Percentiles rank a stretch among this genome's conserved stretches.
Evolutionary conservation across 192 early-diverging fungal genomes (phyloP).

Genomic region (Spinellus fusiger): DNA sequence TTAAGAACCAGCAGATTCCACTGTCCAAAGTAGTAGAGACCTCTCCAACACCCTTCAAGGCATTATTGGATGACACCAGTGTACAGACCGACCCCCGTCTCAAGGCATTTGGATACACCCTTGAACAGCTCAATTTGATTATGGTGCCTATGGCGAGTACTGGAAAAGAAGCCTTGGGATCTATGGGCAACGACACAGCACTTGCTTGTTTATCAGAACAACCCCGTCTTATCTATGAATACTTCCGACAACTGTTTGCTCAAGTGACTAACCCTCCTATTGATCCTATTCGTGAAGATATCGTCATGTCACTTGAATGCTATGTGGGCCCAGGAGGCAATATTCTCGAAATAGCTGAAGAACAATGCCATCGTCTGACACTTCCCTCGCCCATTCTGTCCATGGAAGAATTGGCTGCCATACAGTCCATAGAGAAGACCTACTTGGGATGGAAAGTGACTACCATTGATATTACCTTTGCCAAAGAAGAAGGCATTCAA

Average conservation of each 20-base stretch:
- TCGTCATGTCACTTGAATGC: constrained; percentile 96
- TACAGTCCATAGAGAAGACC: constrained; percentile 62
- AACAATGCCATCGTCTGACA: constrained; percentile 72
- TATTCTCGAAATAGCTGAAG: constrained; percentile 76
- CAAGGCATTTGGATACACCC: constrained; percentile 82
- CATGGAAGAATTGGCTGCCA: constrained; percentile 71
- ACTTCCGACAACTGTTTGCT: constrained; percentile 96
- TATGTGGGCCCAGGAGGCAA: constrained; percentile 94
- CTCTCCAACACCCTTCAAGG: constrained; percentile 16
- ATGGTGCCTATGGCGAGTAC: constrained; percentile 79
- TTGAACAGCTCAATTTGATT: constrained; percentile 89
- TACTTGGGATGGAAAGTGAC: constrained; percentile 72
- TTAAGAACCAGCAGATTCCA: constrained; percentile 74
- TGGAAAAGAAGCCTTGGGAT: constrained; percentile 96
- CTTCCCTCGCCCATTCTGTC: constrained; percentile 88
- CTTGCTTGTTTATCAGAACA: constrained; percentile 86
- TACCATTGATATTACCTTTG: constrained; percentile 85
- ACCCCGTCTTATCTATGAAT: constrained; percentile 91
- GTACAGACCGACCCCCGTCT: constrained; percentile 76
- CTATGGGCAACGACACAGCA: constrained; percentile 96
- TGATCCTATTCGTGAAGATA: constrained; percentile 97
- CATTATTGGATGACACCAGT: constrained; percentile 51
- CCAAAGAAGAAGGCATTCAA: constrained; percentile 60
- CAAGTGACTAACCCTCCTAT: constrained; percentile 99
- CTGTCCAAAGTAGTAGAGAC: constrained; percentile 55